Conservation (phyloP, 129 eudicot genomes). For the Logfia minima region DNA sequence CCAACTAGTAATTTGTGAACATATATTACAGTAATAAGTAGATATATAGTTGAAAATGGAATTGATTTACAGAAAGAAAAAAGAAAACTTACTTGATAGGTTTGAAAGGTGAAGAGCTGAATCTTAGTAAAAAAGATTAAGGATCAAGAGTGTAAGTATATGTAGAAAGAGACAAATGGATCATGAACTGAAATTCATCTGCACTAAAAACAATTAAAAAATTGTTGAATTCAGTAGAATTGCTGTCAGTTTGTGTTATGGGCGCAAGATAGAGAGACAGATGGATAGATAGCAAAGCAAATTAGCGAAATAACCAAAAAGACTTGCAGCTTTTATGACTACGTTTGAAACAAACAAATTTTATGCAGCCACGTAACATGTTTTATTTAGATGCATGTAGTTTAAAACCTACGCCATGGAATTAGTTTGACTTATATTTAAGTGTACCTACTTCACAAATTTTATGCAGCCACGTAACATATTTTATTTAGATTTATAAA, state of each 20-base stretch:
- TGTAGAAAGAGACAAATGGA: neutral
- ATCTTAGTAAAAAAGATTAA: conserved; percentile 11
- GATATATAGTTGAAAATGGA: neutral
- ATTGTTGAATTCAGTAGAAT: neutral
- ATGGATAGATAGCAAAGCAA: neutral
- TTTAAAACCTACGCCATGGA: too few relatives aligned
- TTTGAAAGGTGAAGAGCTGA: neutral
- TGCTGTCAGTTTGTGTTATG: too few relatives aligned
- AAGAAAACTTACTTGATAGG: conserved; percentile 5
- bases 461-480: conserved; percentile 2
- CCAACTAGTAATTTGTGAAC: neutral
- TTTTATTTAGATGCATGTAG: too few relatives aligned
- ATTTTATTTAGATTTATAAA: neutral
- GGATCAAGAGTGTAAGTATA: neutral
- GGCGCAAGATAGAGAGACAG: neutral
- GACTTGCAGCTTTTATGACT: conserved; percentile 31
- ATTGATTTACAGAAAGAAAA: neutral
- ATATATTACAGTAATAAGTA: neutral
- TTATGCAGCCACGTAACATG: too few relatives aligned
- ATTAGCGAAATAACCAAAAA: neutral
- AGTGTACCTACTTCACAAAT: neutral
- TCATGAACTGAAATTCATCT: conserved; percentile 12
- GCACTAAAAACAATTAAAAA: neutral
- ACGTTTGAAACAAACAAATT: conserved; percentile 17
- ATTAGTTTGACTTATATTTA: too few relatives aligned